Evolutionary conservation across 2,329 filamentous ascomycete genomes (phyloP).

Genomic region (Bertia moriformis): DNA sequence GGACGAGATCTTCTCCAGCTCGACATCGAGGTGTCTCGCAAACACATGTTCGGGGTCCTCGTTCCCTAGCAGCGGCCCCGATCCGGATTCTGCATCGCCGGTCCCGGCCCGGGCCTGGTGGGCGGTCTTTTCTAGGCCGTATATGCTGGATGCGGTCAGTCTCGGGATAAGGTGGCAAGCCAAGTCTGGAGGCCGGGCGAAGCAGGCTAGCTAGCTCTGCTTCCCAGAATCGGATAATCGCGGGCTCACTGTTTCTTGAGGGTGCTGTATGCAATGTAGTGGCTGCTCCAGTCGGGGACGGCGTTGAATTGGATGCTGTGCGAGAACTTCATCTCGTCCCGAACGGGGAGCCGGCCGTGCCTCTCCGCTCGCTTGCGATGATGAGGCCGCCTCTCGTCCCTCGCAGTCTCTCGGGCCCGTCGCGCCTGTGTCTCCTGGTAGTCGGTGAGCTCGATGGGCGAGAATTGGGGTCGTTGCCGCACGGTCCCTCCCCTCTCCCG

Average conservation of each 20-base stretch:
- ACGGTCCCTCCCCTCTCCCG: too few relatives aligned
- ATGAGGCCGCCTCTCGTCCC: too few relatives aligned
- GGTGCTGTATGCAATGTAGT: constrained; percentile 97
- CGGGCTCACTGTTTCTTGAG: constrained; percentile 89
- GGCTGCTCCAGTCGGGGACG: constrained; percentile 93
- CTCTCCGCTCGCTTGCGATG: constrained; percentile 43
- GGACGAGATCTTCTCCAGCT: constrained; percentile 83
- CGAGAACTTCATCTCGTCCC: constrained; percentile 97
- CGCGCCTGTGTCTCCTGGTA: too few relatives aligned
- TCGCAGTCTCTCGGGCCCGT: too few relatives aligned
- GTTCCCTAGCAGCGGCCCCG: constrained; percentile 62
- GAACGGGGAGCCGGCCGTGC: constrained; percentile 55
- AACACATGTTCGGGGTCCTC: constrained; percentile 74
- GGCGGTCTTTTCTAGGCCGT: constrained; percentile 76
- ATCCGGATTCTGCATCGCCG: constrained; percentile 70
- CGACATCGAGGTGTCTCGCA: constrained; percentile 64
- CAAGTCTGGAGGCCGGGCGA: constrained; percentile 5
- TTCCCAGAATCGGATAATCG: constrained; percentile 1
- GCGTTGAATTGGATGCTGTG: constrained; percentile 99
- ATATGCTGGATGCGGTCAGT: constrained; percentile 48
- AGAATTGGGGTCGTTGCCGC: too few relatives aligned
- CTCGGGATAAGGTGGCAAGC: constrained; percentile 1
- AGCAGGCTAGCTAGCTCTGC: background rate
- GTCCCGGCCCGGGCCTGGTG: constrained; percentile 42
- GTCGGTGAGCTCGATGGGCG: too few relatives aligned